Evolutionary conservation across 371 early-diverging fungal genomes (phyloP).

Genomic region (Mucor lusitanicus): DNA sequence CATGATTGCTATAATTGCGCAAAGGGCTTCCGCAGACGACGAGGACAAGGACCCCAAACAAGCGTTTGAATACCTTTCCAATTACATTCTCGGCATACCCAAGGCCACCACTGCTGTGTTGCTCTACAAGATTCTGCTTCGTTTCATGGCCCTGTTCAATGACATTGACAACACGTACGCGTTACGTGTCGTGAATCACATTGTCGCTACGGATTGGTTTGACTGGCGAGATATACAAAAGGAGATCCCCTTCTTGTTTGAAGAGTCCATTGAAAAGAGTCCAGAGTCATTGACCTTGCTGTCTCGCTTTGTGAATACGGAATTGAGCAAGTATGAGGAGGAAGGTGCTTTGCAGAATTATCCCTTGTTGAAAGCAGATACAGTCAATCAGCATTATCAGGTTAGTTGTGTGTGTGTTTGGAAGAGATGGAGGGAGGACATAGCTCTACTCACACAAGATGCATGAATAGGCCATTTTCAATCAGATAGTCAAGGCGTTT

Average conservation of each 20-base stretch:
- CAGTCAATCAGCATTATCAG: slow-evolving; percentile 56
- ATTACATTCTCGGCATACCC: slow-evolving; percentile 35
- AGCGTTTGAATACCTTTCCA: slow-evolving; percentile 40
- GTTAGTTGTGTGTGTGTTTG: neutral
- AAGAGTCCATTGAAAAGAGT: slow-evolving; percentile 50
- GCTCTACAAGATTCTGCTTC: slow-evolving; percentile 31
- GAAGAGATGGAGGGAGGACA: no score
- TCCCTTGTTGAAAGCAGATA: slow-evolving; percentile 52
- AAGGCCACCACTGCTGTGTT: slow-evolving; percentile 34
- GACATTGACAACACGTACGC: slow-evolving; percentile 16
- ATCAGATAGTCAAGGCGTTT: slow-evolving; percentile 49
- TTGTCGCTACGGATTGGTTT: slow-evolving; percentile 38
- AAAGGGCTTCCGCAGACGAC: slow-evolving; percentile 11
- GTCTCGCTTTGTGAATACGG: slow-evolving; percentile 42
- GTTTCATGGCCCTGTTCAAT: slow-evolving; percentile 25
- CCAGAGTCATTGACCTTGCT: slow-evolving; percentile 44
- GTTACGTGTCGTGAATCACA: slow-evolving; percentile 20
- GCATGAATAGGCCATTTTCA: slow-evolving; percentile 46
- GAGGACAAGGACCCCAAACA: slow-evolving; percentile 13
- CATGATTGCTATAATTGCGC: slow-evolving; percentile 20
- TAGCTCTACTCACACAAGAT: no score
- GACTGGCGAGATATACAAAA: slow-evolving; percentile 45
- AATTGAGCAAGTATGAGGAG: slow-evolving; percentile 47
- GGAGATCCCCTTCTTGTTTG: slow-evolving; percentile 39
- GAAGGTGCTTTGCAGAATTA: slow-evolving; percentile 40